These are phyloP conservation scores for Cryptococcus wingfieldii DNA, from an alignment of 1,284 basidiomycete species.

Conservation along the genomic window DNA sequence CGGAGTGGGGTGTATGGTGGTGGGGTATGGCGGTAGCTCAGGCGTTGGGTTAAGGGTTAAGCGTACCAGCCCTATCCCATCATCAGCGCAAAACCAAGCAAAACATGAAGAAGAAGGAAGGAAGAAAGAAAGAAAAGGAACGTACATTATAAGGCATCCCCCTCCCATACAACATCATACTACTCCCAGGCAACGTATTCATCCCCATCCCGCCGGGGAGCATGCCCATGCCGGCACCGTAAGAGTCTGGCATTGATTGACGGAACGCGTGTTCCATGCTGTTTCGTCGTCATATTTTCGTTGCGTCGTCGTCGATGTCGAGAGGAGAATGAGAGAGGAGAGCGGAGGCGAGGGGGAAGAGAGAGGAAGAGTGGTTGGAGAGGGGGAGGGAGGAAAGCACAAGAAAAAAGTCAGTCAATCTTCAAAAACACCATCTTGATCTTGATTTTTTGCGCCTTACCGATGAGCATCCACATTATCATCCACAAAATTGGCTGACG, in stretches of 20 bases:
- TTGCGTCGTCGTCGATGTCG: background rate
- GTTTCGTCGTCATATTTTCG: background rate
- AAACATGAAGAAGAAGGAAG: no score
- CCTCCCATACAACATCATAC: slow-evolving; percentile 32
- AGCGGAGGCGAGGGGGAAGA: background rate
- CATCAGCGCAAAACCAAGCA: no score
- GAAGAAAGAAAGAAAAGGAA: background rate
- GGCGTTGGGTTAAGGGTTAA: no score
- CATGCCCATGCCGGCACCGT: slow-evolving; percentile 32
- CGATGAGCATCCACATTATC: slow-evolving; percentile 39
- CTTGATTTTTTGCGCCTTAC: slow-evolving; percentile 12
- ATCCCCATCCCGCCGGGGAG: slow-evolving; percentile 29
- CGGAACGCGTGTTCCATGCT: slow-evolving; percentile 39
- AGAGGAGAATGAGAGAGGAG: background rate
- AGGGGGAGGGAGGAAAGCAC: no score
- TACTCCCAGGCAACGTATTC: slow-evolving; percentile 29
- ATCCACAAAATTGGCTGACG: slow-evolving; percentile 32
- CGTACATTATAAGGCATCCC: slow-evolving; percentile 25
- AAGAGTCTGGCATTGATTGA: slow-evolving; percentile 33
- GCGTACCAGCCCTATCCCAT: no score
- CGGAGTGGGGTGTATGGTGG: no score
- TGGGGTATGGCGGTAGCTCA: no score
- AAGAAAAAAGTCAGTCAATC: no score
- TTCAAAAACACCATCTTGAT: background rate
- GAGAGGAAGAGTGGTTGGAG: background rate